phyloP scores from a whole-genome alignment of 495 filamentous ascomycete genomes.

The Trypethelium eluteriae region DNA sequence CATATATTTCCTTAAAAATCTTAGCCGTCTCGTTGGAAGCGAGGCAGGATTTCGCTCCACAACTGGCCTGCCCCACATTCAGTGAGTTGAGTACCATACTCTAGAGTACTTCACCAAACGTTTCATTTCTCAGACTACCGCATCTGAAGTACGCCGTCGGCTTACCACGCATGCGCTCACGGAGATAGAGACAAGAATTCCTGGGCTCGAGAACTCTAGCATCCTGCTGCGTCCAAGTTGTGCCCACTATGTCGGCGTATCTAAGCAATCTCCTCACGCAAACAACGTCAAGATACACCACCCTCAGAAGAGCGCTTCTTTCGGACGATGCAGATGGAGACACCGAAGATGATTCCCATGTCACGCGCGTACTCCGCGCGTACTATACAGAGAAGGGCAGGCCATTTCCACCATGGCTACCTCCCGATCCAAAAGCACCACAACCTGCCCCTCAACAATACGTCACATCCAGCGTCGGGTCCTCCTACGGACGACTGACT shows the following conservation, averaged over 20 bases:
- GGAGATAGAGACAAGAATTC: too few species aligned
- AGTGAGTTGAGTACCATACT: too few species aligned
- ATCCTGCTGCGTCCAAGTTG: neutral
- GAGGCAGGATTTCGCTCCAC: too few species aligned
- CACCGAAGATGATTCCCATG: constrained; percentile 88
- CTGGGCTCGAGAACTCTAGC: too few species aligned
- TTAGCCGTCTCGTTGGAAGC: too few species aligned
- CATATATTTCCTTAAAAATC: too few species aligned
- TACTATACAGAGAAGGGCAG: constrained; percentile 89
- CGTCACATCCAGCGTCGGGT: constrained; percentile 43
- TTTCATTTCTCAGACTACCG: too few species aligned
- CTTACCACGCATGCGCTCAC: too few species aligned
- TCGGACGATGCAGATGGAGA: constrained; percentile 77
- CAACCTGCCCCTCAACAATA: constrained; percentile 48
- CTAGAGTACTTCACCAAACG: too few species aligned
- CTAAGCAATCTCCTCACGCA: constrained; percentile 70
- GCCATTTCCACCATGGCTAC: constrained; percentile 81
- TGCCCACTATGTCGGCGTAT: constrained; percentile 65
- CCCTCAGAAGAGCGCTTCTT: constrained; percentile 71
- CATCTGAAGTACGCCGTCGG: too few species aligned
- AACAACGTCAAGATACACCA: constrained; percentile 70
- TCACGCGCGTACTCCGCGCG: constrained; percentile 86
- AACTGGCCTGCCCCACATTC: too few species aligned
- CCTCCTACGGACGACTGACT: constrained; percentile 39
- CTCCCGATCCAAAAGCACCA: constrained; percentile 69